Evolutionary conservation across 2,329 filamentous ascomycete genomes (phyloP), one percentile per base, ranked within the genome.

Genomic region (Claviceps arundinis): DNA sequence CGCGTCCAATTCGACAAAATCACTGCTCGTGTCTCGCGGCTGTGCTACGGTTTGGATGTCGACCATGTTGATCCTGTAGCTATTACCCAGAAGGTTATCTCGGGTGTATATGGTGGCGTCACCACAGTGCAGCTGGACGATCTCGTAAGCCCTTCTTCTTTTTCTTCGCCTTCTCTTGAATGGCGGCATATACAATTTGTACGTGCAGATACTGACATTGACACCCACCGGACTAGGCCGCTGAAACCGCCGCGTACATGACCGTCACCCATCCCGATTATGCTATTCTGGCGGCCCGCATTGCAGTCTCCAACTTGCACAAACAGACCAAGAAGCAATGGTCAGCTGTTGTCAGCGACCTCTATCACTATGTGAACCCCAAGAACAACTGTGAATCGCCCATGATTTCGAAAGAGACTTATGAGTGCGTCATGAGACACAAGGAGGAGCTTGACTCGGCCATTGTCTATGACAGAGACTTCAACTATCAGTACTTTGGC

Each of bases 311-410:
- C 65, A 98, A 98, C 75, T 85, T 98, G 55, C 93, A 98, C 84
- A 98, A 98, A 76, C 93, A 98, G 79, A 98, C 93, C 58, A 97
- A 97, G 81, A 98, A 98, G 79, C 91, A 97, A 68, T 98, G 94
- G 76, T 97, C 93, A n/a, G 77, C 88, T 48, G 93, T 98, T 55
- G 80, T 98, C 62, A 84, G 82, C 62, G 93, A 98, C 64, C 82
- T 98, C 43, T 96, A 91, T 74, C 80, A 93, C 75, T 98, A 96
- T 70, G 76, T 95, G 70, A 98, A 98, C 75, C 89, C 91, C 56
- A 95, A 88, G 74, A 98, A 95, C 70, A 73, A 76, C 57, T 84
- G 77, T 60, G 67, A 77, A 7, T 91, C 90, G 49, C 91, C 93
- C 53, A 98, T 98, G 93, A 97, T 98, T 65, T 89, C 91, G 44